These are phyloP conservation scores for Ascoidea tarda DNA, from an alignment of 805 yeast genomes.

Conservation along the genomic window DNA sequence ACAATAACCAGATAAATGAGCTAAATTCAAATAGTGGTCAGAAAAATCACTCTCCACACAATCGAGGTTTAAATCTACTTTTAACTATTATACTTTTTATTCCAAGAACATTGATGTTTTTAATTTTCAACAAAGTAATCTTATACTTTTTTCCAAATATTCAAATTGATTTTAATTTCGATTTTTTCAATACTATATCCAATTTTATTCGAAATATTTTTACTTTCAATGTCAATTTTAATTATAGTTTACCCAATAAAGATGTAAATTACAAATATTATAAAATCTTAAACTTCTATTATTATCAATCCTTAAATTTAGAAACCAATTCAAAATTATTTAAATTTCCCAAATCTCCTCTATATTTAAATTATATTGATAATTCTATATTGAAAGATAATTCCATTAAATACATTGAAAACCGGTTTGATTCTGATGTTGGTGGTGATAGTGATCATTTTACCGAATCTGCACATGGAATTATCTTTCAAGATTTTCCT, in stretches of 20 bases:
- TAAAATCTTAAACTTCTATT: conserved; percentile 11
- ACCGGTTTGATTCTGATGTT: neutral
- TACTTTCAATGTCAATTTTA: conserved; percentile 9
- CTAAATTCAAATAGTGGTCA: neutral
- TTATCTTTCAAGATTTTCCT: too few relatives aligned
- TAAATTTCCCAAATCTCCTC: conserved; percentile 7
- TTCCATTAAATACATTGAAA: conserved; percentile 3
- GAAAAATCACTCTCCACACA: neutral
- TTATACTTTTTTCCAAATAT: conserved; percentile 21
- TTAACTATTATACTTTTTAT: conserved; percentile 38
- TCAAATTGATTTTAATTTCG: conserved; percentile 19
- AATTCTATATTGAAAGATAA: conserved; percentile 9
- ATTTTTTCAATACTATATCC: conserved; percentile 10
- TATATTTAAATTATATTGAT: conserved; percentile 3
- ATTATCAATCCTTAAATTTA: conserved; percentile 12
- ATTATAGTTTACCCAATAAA: conserved; percentile 5
- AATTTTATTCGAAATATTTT: too few relatives aligned
- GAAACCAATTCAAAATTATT: conserved; percentile 12
- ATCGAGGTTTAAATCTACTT: conserved; percentile 19
- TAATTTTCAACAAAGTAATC: conserved; percentile 22
- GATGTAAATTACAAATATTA: conserved; percentile 10
- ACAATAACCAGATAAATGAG: neutral
- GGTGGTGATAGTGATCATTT: neutral
- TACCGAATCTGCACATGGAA: neutral
- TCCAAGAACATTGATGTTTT: conserved; percentile 34